Conservation (phyloP, 257 asterid species). For the Scutellaria barbata region DNA sequence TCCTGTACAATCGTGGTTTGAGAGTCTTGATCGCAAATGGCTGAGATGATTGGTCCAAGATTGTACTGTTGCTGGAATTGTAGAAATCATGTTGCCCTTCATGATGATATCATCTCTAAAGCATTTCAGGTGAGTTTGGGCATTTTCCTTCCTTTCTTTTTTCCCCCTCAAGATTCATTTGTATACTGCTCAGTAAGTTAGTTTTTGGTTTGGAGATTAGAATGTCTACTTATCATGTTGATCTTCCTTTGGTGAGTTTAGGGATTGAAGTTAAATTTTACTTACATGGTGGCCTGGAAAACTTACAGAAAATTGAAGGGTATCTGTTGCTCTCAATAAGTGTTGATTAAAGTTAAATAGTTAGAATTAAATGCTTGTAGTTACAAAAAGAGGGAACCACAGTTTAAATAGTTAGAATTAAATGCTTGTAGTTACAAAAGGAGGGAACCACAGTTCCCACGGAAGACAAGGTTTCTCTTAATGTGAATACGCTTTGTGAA, state of each 20-base stretch:
- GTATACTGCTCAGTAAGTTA: background rate
- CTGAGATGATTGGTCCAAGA: constrained; percentile 59
- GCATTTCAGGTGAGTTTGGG: constrained; percentile 53
- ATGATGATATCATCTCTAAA: constrained; percentile 65
- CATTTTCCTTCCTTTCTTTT: background rate
- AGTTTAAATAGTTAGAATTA: background rate
- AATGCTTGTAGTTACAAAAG: background rate
- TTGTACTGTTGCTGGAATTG: constrained; percentile 66
- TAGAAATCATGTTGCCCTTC: constrained; percentile 63
- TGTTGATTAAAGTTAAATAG: background rate
- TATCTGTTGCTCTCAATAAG: background rate
- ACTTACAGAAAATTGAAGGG: background rate
- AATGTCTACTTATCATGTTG: background rate
- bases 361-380: background rate
- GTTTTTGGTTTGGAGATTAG: background rate
- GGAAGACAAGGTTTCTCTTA: background rate
- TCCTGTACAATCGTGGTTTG: constrained; percentile 26
- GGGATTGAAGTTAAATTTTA: background rate
- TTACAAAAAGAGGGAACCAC: background rate
- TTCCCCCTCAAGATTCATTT: background rate
- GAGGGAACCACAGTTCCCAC: background rate
- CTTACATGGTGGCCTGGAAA: background rate
- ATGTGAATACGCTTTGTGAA: background rate
- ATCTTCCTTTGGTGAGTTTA: background rate
- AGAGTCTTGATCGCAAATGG: constrained; percentile 46